Evolutionary conservation across 202 grass and related monocot genomes (phyloP).

Genomic region (Carex sylvatica): DNA sequence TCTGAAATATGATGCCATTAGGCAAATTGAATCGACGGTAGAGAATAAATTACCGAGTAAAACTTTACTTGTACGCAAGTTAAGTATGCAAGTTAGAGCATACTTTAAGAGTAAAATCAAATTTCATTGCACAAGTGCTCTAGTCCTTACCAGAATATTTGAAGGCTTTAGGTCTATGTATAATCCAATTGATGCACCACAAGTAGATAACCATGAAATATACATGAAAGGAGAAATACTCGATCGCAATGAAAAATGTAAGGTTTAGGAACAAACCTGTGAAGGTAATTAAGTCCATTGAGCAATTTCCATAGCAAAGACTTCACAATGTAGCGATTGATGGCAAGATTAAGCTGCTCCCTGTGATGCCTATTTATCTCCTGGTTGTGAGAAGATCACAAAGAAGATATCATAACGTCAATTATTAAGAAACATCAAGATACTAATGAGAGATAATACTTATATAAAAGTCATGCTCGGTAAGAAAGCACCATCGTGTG

Average conservation of each 20-base stretch:
- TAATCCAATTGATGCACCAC: conserved; percentile 89
- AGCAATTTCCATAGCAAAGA: conserved; percentile 98
- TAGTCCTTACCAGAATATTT: conserved; percentile 77
- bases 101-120: not conserved
- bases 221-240: not conserved
- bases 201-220: conserved; percentile 8
- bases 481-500: not conserved
- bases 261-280: conserved; percentile 50
- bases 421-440: not conserved
- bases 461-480: conserved; percentile 93
- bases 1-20: too few species aligned
- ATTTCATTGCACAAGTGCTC: not conserved
- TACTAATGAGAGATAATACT: conserved; percentile 10
- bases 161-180: conserved; percentile 97
- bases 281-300: conserved; percentile 98
- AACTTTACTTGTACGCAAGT: too few species aligned
- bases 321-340: conserved; percentile 77
- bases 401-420: not conserved
- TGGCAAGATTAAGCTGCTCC: conserved; percentile 73
- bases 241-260: not conserved
- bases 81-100: too few species aligned
- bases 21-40: too few species aligned
- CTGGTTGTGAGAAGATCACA: conserved; percentile 30
- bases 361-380: conserved; percentile 97
- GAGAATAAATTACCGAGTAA: too few species aligned